A percentile compares a stretch with the other conserved stretches of the same genome.
Evolutionary conservation across 805 yeast species (phyloP).

Genomic region (Grigorovia jiainica): DNA sequence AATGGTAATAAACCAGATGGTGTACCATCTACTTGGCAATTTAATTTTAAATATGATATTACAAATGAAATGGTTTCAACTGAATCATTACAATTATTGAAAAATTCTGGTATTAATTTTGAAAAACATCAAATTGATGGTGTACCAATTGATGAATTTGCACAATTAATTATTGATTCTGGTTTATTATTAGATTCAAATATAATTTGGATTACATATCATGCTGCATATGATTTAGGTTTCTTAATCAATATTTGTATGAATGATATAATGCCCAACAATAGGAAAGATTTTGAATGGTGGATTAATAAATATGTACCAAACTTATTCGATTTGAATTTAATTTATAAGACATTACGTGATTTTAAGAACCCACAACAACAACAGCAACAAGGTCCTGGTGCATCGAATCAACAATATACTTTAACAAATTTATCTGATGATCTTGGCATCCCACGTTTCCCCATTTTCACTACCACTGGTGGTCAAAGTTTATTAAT

Average conservation of each 20-base stretch:
- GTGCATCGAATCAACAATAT: constrained; percentile 13
- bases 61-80: constrained; percentile 74
- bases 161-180: constrained; percentile 74
- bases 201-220: constrained; percentile 85
- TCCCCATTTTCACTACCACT: constrained; percentile 44
- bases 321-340: constrained; percentile 71
- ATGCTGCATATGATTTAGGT: constrained; percentile 91
- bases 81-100: constrained; percentile 71
- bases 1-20: constrained; percentile 61
- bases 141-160: constrained; percentile 68
- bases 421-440: constrained; percentile 55
- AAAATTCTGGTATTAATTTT: constrained; percentile 78
- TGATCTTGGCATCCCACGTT: constrained; percentile 57
- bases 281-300: constrained; percentile 66
- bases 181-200: constrained; percentile 64
- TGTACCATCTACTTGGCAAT: constrained; percentile 85
- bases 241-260: constrained; percentile 70
- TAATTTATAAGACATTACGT: constrained; percentile 30
- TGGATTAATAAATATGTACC: constrained; percentile 72
- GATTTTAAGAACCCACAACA: constrained; percentile 18
- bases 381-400: constrained; percentile 8
- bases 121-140: constrained; percentile 66
- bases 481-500: constrained; percentile 58
- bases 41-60: constrained; percentile 78
- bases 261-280: constrained; percentile 68